These are phyloP conservation scores for Coleophoma eucalyptorum DNA, from an alignment of 2,329 filamentous ascomycete genomes.

Conservation along the genomic window DNA sequence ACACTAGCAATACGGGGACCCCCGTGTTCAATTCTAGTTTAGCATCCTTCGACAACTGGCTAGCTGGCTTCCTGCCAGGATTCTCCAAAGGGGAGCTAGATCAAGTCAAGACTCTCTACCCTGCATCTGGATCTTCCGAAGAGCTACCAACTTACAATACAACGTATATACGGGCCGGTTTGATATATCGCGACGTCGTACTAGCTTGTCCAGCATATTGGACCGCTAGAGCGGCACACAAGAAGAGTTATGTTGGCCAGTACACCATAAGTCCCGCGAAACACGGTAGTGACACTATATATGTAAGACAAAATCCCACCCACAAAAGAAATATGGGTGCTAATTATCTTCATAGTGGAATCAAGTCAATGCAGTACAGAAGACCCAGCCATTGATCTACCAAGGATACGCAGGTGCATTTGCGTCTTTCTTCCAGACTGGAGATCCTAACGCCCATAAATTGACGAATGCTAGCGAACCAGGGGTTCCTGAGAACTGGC, in stretches of 20 bases:
- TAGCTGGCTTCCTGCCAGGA: constrained; percentile 47
- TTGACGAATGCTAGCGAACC: constrained; percentile 39
- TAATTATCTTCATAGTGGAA: constrained; percentile 43
- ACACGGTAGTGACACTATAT: constrained; percentile 54
- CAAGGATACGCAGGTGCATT: constrained; percentile 54
- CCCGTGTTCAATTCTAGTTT: constrained; percentile 45
- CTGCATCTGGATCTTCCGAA: constrained; percentile 37
- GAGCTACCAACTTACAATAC: constrained; percentile 42
- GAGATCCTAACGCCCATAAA: constrained; percentile 54
- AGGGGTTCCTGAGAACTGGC: constrained; percentile 36
- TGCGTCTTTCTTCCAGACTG: constrained; percentile 56
- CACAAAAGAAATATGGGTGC: too few species aligned
- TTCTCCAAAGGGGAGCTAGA: constrained; percentile 36
- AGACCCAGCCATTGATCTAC: constrained; percentile 49
- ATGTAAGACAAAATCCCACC: constrained; percentile 35
- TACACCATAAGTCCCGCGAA: constrained; percentile 56
- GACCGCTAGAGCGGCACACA: constrained; percentile 41
- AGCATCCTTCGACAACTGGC: constrained; percentile 47
- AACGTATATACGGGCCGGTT: constrained; percentile 46
- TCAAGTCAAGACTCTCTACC: constrained; percentile 42
- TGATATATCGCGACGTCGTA: constrained; percentile 55
- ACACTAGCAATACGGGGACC: constrained; percentile 24
- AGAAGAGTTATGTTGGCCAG: constrained; percentile 49
- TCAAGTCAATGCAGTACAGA: constrained; percentile 46
- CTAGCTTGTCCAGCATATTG: constrained; percentile 58